Base-by-base conservation (phyloP, 2,329 filamentous ascomycete genomes). In the Aotearoamyces nothofagi region DNA sequence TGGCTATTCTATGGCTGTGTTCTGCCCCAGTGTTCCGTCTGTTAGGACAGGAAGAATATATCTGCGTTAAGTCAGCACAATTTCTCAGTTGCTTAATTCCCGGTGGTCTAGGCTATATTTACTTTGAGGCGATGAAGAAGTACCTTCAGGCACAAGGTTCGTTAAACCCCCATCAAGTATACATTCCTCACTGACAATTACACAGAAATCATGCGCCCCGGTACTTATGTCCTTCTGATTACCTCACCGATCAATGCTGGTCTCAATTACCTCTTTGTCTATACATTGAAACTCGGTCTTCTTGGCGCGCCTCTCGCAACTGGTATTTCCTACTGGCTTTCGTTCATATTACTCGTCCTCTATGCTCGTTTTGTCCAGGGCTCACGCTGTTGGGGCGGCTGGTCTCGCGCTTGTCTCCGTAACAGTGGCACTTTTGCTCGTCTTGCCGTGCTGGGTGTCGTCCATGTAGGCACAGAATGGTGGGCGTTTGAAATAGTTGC, bases 401-500 rank as follows among this genome's bases (percentile, higher is more conserved):
- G 73, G 50, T 68, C 68, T 5, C 60, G 62, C 4, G 64, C 63
- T 26, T 77, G 75, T 2, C 47, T 79, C n/a, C 57, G 65, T 2
- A 78, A 86, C 42, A 59, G 79, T 10, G 55, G 66, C 10, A 71
- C 72, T 0, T 92, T 92, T 47, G 63, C 78, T 2, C 69, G 72
- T 7, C 68, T 92, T 3, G 80, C 83, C 0, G 52, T 78, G 9
- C 58, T 92, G 0, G 84, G 83, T 0, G 62, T 92, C 23, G 55
- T 92, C 3, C 83, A 92, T 38, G 79, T 92, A 4, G 84, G 81
- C 3, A 90, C 82, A 0, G 84, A 92, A 53, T 92, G 82, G 83
- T 92, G 83, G 83, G 84, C 83, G 0, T 92, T 92, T 42, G 83
- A 92, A 53, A 87, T 92, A 39, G 81, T 92, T 2, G 81, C 82